These are phyloP conservation scores for Camellia lanceoleosa DNA, from an alignment of 148 eudicot species.

Conservation along the genomic window DNA sequence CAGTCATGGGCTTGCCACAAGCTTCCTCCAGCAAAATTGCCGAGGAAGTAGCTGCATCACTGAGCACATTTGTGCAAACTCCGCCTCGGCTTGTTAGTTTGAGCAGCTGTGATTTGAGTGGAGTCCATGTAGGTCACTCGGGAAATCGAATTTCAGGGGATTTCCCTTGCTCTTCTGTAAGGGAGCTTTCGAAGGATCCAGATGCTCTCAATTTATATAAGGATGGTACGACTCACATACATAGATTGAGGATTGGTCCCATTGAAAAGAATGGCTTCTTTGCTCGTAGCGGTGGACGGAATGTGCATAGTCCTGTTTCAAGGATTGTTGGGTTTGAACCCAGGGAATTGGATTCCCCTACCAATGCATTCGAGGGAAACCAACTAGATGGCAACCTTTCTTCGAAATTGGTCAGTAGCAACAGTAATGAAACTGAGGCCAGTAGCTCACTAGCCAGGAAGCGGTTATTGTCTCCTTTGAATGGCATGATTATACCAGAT, in stretches of 20 bases:
- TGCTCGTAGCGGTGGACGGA: slow-evolving; percentile 29
- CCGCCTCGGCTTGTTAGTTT: slow-evolving; percentile 34
- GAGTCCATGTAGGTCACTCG: slow-evolving; percentile 37
- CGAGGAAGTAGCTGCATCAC: slow-evolving; percentile 63
- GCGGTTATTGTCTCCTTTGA: slow-evolving; percentile 66
- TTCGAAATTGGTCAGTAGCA: slow-evolving; percentile 21
- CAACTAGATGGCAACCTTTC: slow-evolving; percentile 25
- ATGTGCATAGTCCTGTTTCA: slow-evolving; percentile 47
- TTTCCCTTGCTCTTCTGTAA: slow-evolving; percentile 32
- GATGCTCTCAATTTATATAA: slow-evolving; percentile 30
- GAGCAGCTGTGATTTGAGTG: slow-evolving; percentile 53
- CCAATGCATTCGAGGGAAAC: slow-evolving; percentile 25
- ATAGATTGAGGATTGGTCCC: slow-evolving; percentile 37
- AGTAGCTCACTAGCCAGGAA: slow-evolving; percentile 50
- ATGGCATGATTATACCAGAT: slow-evolving; percentile 34
- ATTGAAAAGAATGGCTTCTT: slow-evolving; percentile 30
- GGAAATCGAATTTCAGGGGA: slow-evolving; percentile 29
- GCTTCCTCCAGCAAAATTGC: slow-evolving; percentile 45
- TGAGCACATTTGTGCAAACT: slow-evolving; percentile 51
- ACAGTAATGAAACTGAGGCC: slow-evolving; percentile 22
- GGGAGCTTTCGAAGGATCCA: slow-evolving; percentile 32
- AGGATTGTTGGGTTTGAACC: slow-evolving; percentile 89
- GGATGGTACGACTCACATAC: slow-evolving; percentile 37
- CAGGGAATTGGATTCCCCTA: slow-evolving; percentile 28
- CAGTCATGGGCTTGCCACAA: slow-evolving; percentile 90